Evolutionary conservation across 78 protist species (phyloP), one percentile per base, ranked within the genome.

Genomic region (Chrysochromulina parva): DNA sequence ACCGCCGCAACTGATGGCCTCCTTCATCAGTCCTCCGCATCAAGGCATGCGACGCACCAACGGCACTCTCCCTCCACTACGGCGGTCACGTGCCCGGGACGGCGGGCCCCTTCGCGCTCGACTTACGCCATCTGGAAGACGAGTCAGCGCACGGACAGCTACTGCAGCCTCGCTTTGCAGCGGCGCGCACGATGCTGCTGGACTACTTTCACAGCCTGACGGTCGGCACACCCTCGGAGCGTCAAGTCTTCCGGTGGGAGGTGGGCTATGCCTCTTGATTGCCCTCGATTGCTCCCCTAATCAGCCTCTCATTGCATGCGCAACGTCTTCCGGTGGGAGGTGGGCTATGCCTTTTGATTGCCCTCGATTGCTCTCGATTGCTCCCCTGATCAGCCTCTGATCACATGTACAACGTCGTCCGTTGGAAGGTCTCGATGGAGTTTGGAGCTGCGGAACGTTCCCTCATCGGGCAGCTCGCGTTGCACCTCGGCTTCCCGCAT

Each of bases 1-100:
- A 88, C 92, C 52, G 69, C 62, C 24, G 13, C 13, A 58, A 71
- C 91, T 4, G 91, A 89, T 50, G 85, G 54, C 54, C 71, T 89
- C 58, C 19, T 89, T 20, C 82, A 66, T 20, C 9, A 10, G 88
- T 90, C 58, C 74, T 90, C 38, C 71, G 88, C n/a, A 3, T 3
- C 69, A 1, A 9, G n/a, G 92, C 88, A 22, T 1, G 0, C 60
- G 92, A 90, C 58, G 60, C 78, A 0, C 92, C 92, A 4, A 62
- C 88, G 16, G 48, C 0, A 22, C 48, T 90, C 52, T 90, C 85
- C 38, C 71, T 80, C 59, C 88, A 78, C 65, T 78, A 73, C 60
- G 65, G 84, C 11, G 92, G 92, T 50, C 11, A 4, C 65, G 86
- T 62, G 22, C 67, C 6, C 0, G 92, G 85, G 17, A 55, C 85